Percentiles rank a stretch among this genome's conserved stretches.
These are phyloP conservation scores for Phytopythium boreale DNA, from an alignment of 352 stramenopile genomes.

Conservation along the genomic window DNA sequence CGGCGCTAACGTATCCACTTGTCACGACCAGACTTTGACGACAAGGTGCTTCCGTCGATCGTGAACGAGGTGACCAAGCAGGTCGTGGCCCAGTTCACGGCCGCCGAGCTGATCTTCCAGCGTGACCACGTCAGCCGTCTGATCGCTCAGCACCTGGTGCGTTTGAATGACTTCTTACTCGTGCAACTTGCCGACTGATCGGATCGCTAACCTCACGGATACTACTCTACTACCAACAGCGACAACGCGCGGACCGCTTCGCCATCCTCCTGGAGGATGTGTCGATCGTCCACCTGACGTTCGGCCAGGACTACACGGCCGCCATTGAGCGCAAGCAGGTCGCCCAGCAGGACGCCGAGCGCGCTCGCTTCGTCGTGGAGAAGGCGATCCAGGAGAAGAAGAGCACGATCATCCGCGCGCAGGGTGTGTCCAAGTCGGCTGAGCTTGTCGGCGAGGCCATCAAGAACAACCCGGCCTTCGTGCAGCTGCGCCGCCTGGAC, in stretches of 20 bases:
- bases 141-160: conserved; percentile 92
- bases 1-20: neutral
- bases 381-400: conserved; percentile 99
- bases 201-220: conserved; percentile 3
- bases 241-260: conserved; percentile 88
- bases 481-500: conserved; percentile 98
- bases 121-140: conserved; percentile 95
- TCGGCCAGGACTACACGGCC: conserved; percentile 98
- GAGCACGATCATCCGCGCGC: conserved; percentile 95
- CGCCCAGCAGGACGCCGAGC: conserved; percentile 98
- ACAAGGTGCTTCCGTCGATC: conserved; percentile 97
- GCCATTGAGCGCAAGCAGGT: conserved; percentile 99
- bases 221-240: conserved; percentile 30
- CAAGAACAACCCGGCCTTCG: conserved; percentile 99
- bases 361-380: conserved; percentile 98
- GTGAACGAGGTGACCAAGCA: conserved; percentile 99
- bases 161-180: neutral
- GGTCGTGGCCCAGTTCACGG: conserved; percentile 99
- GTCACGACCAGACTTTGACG: conserved; percentile 92
- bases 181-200: conserved; percentile 19
- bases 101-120: conserved; percentile 98
- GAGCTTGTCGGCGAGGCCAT: conserved; percentile 98
- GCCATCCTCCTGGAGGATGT: conserved; percentile 97
- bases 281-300: conserved; percentile 99
- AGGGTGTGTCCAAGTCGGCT: conserved; percentile 98